phyloP scores from a whole-genome alignment of 805 yeast species.

The Saccharomycopsis amapae region DNA sequence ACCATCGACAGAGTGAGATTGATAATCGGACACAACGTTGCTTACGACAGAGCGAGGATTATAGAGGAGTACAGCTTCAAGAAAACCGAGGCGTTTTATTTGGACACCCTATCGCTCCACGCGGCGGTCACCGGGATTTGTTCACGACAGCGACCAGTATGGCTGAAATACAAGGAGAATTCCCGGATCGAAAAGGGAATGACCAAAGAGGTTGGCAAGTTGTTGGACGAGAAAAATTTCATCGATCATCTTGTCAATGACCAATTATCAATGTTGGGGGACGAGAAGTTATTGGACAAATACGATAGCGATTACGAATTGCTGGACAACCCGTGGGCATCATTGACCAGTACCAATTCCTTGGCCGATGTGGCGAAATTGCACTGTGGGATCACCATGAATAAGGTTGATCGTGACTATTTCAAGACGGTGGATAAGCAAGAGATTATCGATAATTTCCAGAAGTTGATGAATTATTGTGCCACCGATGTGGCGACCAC shows the following conservation, averaged over 20 bases:
- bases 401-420: constrained; percentile 59
- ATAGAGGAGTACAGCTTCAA: constrained; percentile 71
- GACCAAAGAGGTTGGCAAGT: constrained; percentile 15
- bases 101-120: constrained; percentile 92
- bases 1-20: constrained; percentile 40
- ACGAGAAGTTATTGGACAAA: constrained; percentile 24
- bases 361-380: constrained; percentile 71
- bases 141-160: constrained; percentile 78
- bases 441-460: constrained; percentile 50
- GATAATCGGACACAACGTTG: constrained; percentile 83
- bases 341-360: constrained; percentile 68
- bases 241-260: constrained; percentile 7
- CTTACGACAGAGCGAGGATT: constrained; percentile 84
- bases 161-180: constrained; percentile 50
- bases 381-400: constrained; percentile 62
- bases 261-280: constrained; percentile 18
- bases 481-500: constrained; percentile 79
- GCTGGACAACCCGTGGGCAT: constrained; percentile 79
- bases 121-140: constrained; percentile 88
- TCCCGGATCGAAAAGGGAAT: constrained; percentile 21
- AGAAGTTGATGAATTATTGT: constrained; percentile 67
- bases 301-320: constrained; percentile 28
- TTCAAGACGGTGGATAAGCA: constrained; percentile 51
- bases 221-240: constrained; percentile 23
- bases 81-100: constrained; percentile 63